Evolutionary conservation across 2,329 filamentous ascomycete species (phyloP), one percentile per base, ranked within the genome.

Genomic region (Penicillium olsonii): DNA sequence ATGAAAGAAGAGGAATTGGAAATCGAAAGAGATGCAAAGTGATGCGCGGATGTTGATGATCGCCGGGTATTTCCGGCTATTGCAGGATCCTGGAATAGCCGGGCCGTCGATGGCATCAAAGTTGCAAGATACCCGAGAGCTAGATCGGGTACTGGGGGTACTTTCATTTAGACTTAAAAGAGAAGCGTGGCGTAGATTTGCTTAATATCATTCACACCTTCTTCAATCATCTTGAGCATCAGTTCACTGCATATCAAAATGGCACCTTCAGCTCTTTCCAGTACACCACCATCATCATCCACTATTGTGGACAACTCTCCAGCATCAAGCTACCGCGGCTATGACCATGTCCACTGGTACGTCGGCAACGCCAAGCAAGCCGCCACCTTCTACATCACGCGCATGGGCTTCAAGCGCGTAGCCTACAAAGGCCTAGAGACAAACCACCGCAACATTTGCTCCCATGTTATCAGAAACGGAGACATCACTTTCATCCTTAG

Each of bases 301-400:
- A 43, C 52, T 5, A 39, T 49, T 5, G 44, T 42, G 12, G 41
- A 51, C 11, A 26, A 52, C 37, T 62, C 59, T 35, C 60, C 62
- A 17, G 53, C 73, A 14, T 63, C 65, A 42, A 69, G 67, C 54
- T 74, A 95, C 76, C 83, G 84, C 53, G 91, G 90, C 66, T 96
- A 96, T 70, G 90, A 96, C 74, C 89, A 96, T 72, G 83, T 96
- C 48, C 92, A 90, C 60, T 96, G 92, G 92, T 96, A 90, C 77
- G 92, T 96, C 24, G 91, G 92, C 68, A 97, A 97, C 68, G 92
- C 92, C 62, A 96, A 96, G 75, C 92, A 96, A 77, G 90, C 91
- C 2, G 92, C 92, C 33, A 82, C 87, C 12, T 96, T 90, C 76
- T 96, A 96, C 75, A 86, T 87, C 60, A 86, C 84, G 10, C 87